Evolutionary conservation across 164 flowering plant species (phyloP).

Genomic region (Kalanchoe fedtschenkoi): DNA sequence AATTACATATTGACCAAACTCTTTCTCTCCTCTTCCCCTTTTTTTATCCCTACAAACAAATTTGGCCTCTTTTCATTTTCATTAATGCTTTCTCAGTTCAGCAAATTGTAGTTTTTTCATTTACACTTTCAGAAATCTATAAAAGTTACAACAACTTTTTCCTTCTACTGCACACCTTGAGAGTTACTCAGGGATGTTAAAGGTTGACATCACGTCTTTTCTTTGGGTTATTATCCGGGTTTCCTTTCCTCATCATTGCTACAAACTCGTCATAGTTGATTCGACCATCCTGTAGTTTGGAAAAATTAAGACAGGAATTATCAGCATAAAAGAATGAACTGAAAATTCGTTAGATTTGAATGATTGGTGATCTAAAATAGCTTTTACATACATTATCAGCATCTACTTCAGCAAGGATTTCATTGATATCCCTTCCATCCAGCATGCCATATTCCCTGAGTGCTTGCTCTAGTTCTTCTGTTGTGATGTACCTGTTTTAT

Average conservation of each 20-base stretch:
- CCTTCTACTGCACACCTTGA: background rate
- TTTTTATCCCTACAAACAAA: no score
- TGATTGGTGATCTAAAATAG: background rate
- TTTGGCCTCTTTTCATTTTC: no score
- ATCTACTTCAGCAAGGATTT: constrained; percentile 79
- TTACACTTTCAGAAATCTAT: background rate
- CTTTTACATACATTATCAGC: constrained; percentile 52
- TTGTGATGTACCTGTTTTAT: constrained; percentile 77
- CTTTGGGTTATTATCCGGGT: constrained; percentile 53
- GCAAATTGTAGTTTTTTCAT: background rate
- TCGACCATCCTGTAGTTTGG: constrained; percentile 51
- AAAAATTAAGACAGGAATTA: background rate
- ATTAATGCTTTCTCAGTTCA: background rate
- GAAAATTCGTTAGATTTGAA: background rate
- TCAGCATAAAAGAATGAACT: no score
- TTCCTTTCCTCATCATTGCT: constrained; percentile 92
- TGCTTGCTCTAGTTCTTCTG: constrained; percentile 90
- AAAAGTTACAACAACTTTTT: background rate
- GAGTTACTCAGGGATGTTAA: constrained; percentile 5
- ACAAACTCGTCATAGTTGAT: constrained; percentile 81
- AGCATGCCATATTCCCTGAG: constrained; percentile 76
- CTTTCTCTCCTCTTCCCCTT: no score
- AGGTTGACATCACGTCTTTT: constrained; percentile 49
- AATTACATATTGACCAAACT: no score
- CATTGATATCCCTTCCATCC: constrained; percentile 72